A percentile compares a stretch with the other conserved stretches of the same genome.
phyloP scores from a whole-genome alignment of 2,329 filamentous ascomycete species.

The Zasmidium angulare region DNA sequence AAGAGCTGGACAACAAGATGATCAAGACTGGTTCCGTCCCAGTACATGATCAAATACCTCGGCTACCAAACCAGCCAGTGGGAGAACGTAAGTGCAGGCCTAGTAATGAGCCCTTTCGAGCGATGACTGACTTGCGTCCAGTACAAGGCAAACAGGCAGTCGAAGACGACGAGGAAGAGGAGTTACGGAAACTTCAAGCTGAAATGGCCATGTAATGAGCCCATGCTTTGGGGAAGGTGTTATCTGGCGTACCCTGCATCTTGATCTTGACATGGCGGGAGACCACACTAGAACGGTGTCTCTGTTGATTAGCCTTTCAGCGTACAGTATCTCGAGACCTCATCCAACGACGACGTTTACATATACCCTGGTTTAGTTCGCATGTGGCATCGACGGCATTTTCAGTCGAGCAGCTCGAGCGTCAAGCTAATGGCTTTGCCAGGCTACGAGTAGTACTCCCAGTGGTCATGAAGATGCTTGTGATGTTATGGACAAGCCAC shows the following conservation, averaged over 20 bases:
- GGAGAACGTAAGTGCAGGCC: slow-evolving; percentile 66
- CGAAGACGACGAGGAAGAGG: slow-evolving; percentile 91
- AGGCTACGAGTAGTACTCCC: no score
- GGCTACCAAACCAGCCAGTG: slow-evolving; percentile 72
- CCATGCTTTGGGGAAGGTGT: slow-evolving; percentile 4
- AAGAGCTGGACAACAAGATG: slow-evolving; percentile 91
- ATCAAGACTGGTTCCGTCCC: slow-evolving; percentile 83
- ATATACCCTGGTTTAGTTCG: no score
- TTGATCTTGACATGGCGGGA: slow-evolving; percentile 9
- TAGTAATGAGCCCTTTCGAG: background rate
- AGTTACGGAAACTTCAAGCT: slow-evolving; percentile 86
- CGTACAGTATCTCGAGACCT: slow-evolving; percentile 11
- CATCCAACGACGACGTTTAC: background rate
- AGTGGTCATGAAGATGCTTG: no score
- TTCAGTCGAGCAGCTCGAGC: no score
- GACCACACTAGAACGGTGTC: slow-evolving; percentile 4
- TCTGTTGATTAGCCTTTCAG: slow-evolving; percentile 13
- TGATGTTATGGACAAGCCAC: no score
- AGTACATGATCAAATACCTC: slow-evolving; percentile 72
- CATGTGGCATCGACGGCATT: no score
- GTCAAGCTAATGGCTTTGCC: no score
- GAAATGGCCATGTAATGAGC: slow-evolving; percentile 85
- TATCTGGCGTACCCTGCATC: slow-evolving; percentile 14
- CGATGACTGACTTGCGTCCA: slow-evolving; percentile 35
- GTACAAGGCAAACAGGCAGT: slow-evolving; percentile 47